These are phyloP conservation scores for Chaetomium tenue DNA, from an alignment of 495 filamentous ascomycete species.

Conservation along the genomic window DNA sequence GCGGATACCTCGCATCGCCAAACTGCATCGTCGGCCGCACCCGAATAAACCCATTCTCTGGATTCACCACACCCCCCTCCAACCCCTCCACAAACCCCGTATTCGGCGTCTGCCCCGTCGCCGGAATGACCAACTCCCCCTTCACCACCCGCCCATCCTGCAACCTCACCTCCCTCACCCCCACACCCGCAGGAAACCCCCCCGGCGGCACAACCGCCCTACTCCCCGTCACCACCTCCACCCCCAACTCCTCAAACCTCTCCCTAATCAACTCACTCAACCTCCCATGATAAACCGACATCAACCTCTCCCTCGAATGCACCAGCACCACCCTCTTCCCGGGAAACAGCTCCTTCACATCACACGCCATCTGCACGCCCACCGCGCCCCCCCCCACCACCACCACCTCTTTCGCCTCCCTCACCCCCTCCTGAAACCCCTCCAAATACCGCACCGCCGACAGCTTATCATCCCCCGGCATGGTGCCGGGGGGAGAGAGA, in stretches of 20 bases:
- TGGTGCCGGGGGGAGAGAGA: conserved; percentile 46
- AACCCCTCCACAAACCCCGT: conserved; percentile 46
- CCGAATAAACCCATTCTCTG: conserved; percentile 48
- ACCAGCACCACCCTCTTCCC: conserved; percentile 56
- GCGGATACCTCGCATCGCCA: conserved; percentile 31
- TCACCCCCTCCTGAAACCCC: conserved; percentile 35
- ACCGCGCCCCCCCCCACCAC: conserved; percentile 62
- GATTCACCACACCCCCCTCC: conserved; percentile 40
- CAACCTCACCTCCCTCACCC: conserved; percentile 12
- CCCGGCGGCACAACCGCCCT: conserved; percentile 24
- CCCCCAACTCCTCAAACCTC: conserved; percentile 40
- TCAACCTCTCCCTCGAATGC: conserved; percentile 53
- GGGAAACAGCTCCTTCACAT: conserved; percentile 57
- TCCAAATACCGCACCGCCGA: conserved; percentile 41
- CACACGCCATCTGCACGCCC: conserved; percentile 59
- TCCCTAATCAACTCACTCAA: conserved; percentile 49
- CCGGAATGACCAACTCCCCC: conserved; percentile 29
- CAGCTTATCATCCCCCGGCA: conserved; percentile 48
- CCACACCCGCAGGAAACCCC: conserved; percentile 26
- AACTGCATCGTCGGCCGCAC: conserved; percentile 58
- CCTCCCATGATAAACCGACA: conserved; percentile 51
- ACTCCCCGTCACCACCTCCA: conserved; percentile 29
- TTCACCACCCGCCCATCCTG: conserved; percentile 16
- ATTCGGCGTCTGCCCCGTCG: conserved; percentile 52
- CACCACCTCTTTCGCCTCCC: conserved; percentile 42